Base-by-base conservation (phyloP, 2,329 filamentous ascomycete genomes). In the Didymellaceae sp. region DNA sequence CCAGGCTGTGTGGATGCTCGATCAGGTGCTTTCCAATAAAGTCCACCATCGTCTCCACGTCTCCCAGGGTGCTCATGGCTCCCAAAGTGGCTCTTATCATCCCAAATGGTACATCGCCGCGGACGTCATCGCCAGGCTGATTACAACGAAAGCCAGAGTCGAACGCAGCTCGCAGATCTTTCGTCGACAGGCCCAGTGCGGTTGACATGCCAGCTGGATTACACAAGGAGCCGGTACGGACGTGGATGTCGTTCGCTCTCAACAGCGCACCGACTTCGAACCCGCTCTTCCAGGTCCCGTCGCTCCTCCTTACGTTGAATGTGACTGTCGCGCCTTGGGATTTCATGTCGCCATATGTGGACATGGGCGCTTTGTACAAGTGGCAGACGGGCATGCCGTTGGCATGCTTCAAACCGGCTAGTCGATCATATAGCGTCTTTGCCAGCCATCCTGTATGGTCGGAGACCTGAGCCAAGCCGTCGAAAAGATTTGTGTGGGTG, bases 241-340 rank as follows among this genome's bases (percentile, higher is more conserved):
- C 75, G 57, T 83, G 86, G 45, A 88, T 82, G 6, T 77, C 74
- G 3, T 76, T 73, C 10, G 77, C 70, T 54, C 85, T 81, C 0
- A 86, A 84, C 14, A 79, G 71, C 24, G 74, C 74, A 68, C 88
- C 86, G n/a, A 87, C 82, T 1, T 81, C 77, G 2, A 77, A 78
- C 61, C 85, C 86, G 0, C 81, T 76, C 22, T 86, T 71, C 57
- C 82, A 80, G 1, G 70, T 71, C 1, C 84, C 84, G 48, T 82
- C 76, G 3, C 77, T 65, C n/a, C 70, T 70, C 20, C 79, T 68
- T 10, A 88, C 70, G 55, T 87, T 89, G 71, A 89, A 86, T 1
- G 85, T 82, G 17, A 89, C 73, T 0, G 83, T 86, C 1, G 84
- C 79, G 1, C 86, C 85, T 64, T 87, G 83, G 16, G 76, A 77